Percentiles rank a stretch among this genome's conserved stretches.
These are phyloP conservation scores for Triangularia verruculosa DNA, from an alignment of 2,329 filamentous ascomycete genomes.

Conservation along the genomic window DNA sequence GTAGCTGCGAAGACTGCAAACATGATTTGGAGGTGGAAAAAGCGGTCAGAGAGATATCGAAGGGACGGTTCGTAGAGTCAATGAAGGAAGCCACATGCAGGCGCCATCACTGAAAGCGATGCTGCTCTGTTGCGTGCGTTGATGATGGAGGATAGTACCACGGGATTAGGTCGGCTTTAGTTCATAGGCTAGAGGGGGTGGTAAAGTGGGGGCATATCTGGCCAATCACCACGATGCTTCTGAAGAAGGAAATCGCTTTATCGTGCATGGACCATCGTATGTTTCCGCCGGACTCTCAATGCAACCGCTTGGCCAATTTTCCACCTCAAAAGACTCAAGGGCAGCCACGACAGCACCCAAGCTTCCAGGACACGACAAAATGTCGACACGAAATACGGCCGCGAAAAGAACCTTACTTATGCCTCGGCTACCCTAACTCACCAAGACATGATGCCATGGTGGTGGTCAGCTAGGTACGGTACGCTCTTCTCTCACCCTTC, in stretches of 20 bases:
- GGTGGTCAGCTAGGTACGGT: neutral
- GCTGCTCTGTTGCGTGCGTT: neutral
- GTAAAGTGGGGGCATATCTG: neutral
- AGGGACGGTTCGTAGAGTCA: neutral
- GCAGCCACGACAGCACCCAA: neutral
- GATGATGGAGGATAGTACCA: neutral
- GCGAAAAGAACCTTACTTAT: neutral
- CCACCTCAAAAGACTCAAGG: neutral
- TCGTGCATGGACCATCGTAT: conserved; percentile 5
- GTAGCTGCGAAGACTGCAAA: neutral
- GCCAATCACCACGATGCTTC: conserved; percentile 10
- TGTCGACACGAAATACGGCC: neutral
- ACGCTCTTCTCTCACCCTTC: too few relatives aligned
- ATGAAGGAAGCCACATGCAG: conserved; percentile 9
- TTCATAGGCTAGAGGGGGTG: neutral
- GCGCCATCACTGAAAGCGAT: neutral
- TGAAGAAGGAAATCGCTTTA: conserved; percentile 10
- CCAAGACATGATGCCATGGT: neutral
- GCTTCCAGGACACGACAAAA: neutral
- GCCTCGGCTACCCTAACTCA: neutral
- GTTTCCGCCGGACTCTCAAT: neutral
- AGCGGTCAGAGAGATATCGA: neutral
- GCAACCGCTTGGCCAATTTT: neutral
- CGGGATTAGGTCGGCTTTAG: conserved; percentile 5
- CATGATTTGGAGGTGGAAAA: neutral